These are phyloP conservation scores for Euphrasia confusa DNA, from an alignment of 257 asterid genomes.

Conservation along the genomic window DNA sequence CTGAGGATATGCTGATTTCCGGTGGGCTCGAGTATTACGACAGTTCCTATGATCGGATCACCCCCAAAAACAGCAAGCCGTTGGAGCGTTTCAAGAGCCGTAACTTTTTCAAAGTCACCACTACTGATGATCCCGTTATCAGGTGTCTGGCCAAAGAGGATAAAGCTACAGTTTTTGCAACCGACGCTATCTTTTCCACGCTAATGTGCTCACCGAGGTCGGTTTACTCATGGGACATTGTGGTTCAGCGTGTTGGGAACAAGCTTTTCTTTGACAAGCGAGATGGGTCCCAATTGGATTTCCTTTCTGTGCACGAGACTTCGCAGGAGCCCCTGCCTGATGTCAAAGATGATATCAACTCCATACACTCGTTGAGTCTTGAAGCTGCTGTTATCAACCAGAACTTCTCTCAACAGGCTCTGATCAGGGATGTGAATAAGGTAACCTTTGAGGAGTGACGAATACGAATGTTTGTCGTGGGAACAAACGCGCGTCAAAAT, in stretches of 20 bases:
- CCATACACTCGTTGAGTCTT: constrained; percentile 62
- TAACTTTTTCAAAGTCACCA: constrained; percentile 70
- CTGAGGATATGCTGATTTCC: constrained; percentile 63
- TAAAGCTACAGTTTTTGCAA: constrained; percentile 77
- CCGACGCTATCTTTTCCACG: constrained; percentile 59
- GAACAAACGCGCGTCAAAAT: no score
- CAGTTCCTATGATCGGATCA: constrained; percentile 59
- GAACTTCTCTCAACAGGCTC: constrained; percentile 79
- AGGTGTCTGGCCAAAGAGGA: constrained; percentile 80
- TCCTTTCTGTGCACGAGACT: constrained; percentile 74
- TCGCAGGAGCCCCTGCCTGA: constrained; percentile 87
- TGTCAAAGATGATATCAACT: constrained; percentile 72
- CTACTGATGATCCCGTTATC: constrained; percentile 81
- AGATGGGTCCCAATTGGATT: constrained; percentile 75
- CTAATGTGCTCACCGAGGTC: constrained; percentile 80
- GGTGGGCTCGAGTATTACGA: constrained; percentile 78
- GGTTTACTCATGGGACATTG: constrained; percentile 83
- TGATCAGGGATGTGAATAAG: constrained; percentile 65
- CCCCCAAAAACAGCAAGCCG: constrained; percentile 56
- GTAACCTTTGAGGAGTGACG: constrained; percentile 67
- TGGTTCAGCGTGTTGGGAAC: constrained; percentile 72
- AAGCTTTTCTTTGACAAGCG: constrained; percentile 76
- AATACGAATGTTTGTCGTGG: no score
- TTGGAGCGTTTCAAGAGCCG: constrained; percentile 68
- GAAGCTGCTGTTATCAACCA: constrained; percentile 83